These are phyloP conservation scores for Medicago truncatula DNA, from an alignment of 306 rosid genomes.

Conservation along the genomic window DNA sequence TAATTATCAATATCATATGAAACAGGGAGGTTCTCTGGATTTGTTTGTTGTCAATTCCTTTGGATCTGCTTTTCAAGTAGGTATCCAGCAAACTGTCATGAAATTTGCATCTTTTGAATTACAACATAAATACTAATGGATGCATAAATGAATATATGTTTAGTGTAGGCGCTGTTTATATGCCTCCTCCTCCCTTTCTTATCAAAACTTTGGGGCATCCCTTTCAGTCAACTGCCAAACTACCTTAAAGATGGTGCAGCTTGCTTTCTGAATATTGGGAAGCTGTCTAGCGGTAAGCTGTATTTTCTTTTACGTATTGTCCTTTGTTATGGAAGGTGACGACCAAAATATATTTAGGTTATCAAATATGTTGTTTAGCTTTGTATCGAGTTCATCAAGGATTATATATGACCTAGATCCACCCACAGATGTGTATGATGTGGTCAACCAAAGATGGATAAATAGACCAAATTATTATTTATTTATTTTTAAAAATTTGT, in stretches of 20 bases:
- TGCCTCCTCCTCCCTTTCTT: constrained; percentile 81
- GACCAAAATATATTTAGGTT: background rate
- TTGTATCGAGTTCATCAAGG: constrained; percentile 30
- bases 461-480: too few species aligned
- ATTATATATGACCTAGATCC: constrained; percentile 18
- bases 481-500: too few species aligned
- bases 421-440: background rate
- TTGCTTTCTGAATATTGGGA: constrained; percentile 80
- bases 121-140: constrained; percentile 4
- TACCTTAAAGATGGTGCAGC: constrained; percentile 89
- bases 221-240: constrained; percentile 77
- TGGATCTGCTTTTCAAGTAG: constrained; percentile 92
- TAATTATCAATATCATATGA: constrained; percentile 42
- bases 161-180: constrained; percentile 80
- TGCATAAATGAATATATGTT: constrained; percentile 37
- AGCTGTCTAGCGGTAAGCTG: constrained; percentile 66
- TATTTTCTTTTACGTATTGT: constrained; percentile 20
- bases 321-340: constrained; percentile 1
- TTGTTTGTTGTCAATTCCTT: constrained; percentile 90
- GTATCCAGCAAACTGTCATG: constrained; percentile 39
- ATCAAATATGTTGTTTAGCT: constrained; percentile 14
- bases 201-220: constrained; percentile 89
- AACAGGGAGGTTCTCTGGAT: constrained; percentile 86
- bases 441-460: background rate
- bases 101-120: constrained; percentile 18